Percentiles rank a stretch among this genome's conserved stretches.
These are phyloP conservation scores for Mychonastes homosphaera DNA, from an alignment of 139 green algal genomes.

Conservation along the genomic window DNA sequence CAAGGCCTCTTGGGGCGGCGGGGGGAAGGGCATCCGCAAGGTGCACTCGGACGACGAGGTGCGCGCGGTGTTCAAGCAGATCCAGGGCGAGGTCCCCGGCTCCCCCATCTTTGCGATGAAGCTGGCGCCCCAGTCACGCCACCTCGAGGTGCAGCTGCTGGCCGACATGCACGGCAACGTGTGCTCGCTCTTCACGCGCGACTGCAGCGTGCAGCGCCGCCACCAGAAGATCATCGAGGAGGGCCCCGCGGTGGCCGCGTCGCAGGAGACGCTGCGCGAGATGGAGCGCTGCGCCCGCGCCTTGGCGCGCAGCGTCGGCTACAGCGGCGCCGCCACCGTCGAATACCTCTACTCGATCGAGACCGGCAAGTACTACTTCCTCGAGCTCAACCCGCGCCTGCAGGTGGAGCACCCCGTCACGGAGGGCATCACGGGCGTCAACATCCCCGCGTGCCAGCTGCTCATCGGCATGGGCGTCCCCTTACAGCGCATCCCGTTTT, in stretches of 20 bases:
- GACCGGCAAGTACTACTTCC: constrained; percentile 79
- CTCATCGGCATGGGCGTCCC: constrained; percentile 88
- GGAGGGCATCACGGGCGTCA: constrained; percentile 88
- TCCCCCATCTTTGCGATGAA: constrained; percentile 97
- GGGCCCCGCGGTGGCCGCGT: constrained; percentile 69
- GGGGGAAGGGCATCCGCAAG: constrained; percentile 92
- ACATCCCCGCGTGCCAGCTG: constrained; percentile 86
- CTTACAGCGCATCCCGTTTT: constrained; percentile 73
- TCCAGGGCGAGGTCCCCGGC: constrained; percentile 88
- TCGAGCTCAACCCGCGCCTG: constrained; percentile 96
- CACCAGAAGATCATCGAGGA: constrained; percentile 99
- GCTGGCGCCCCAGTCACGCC: constrained; percentile 66
- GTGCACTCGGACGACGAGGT: constrained; percentile 65
- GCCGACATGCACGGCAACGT: constrained; percentile 75
- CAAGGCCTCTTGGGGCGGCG: constrained; percentile 94
- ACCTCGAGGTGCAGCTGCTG: constrained; percentile 96
- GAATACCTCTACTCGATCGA: constrained; percentile 92
- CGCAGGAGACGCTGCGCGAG: constrained; percentile 33
- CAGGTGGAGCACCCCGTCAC: constrained; percentile 99
- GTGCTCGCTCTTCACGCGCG: constrained; percentile 69
- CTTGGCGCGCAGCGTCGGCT: constrained; percentile 79
- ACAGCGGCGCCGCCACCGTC: constrained; percentile 89
- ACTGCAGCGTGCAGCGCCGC: constrained; percentile 90
- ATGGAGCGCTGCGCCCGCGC: constrained; percentile 81
- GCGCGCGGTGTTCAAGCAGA: constrained; percentile 52